Evolutionary conservation across 352 stramenopile species (phyloP), one percentile per base, ranked within the genome.

Genomic region (Albugo candida): DNA sequence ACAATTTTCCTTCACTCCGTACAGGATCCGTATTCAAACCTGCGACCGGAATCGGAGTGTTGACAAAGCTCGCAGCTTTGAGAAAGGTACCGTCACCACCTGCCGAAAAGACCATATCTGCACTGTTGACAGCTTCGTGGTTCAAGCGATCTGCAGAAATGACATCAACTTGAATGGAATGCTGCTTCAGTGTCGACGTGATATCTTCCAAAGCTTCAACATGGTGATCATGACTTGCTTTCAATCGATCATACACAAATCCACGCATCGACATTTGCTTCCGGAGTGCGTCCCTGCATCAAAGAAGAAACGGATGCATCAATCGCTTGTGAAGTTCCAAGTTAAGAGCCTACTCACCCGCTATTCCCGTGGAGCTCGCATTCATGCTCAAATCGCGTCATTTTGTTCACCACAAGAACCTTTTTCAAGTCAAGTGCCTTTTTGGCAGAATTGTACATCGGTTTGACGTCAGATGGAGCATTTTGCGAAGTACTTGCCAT

Each of bases 221-320:
- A 49, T 92, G 78, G 56, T 92, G 78, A 41, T 92, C 78, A 50
- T 92, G 78, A 38, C 75, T 92, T 1, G 75, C 73, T 43, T 86
- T 85, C 27, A 92, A 59, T 2, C 78, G 73, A 38, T 92, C 78
- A 58, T 88, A 83, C 24, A 92, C 63, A 49, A 92, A 92, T 27
- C 78, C 78, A 48, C 78, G 73, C 78, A 92, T 87, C 1, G 78
- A 92, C 78, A 92, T 88, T 63, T 92, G 75, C 65, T 92, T 92
- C 19, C 77, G 70, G 40, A 92, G 53, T 17, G 73, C 76, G 56
- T 92, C 78, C n/a, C 74, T 88, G 39, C 13, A 52, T 44, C 17
- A 24, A 19, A 47, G 8, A 48, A 44, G 19, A 41, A 48, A 41
- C 20, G 36, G 10, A 19, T 10, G 18, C 8, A 10, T 48, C 16